A percentile compares a stretch with the other conserved stretches of the same genome.
These are phyloP conservation scores for Kazachstania sp. DNA, from an alignment of 1,139 yeast genomes.

Conservation along the genomic window DNA sequence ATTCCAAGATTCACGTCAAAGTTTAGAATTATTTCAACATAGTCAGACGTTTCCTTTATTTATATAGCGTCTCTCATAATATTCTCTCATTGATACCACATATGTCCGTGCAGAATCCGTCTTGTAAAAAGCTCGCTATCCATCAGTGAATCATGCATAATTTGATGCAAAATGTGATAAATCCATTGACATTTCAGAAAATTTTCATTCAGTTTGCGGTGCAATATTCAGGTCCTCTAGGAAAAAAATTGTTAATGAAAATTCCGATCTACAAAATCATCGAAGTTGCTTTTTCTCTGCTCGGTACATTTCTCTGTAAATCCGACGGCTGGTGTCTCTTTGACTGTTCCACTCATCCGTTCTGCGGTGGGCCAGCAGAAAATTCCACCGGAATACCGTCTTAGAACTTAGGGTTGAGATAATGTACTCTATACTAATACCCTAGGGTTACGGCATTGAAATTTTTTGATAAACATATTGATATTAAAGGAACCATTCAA, in stretches of 20 bases:
- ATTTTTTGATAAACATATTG: not conserved
- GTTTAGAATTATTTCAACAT: too few species aligned
- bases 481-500: too few species aligned
- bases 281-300: not conserved
- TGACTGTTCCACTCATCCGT: too few species aligned
- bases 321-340: too few species aligned
- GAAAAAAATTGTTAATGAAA: not conserved
- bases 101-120: too few species aligned
- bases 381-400: not conserved
- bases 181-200: not conserved
- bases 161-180: not conserved
- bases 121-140: too few species aligned
- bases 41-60: too few species aligned
- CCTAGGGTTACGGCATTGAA: not conserved
- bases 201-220: not conserved
- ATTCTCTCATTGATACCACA: too few species aligned
- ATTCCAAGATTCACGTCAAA: too few species aligned
- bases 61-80: too few species aligned
- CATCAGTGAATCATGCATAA: too few species aligned
- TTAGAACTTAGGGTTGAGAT: not conserved
- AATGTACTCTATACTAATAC: not conserved
- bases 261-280: not conserved
- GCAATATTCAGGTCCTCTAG: not conserved
- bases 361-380: too few species aligned
- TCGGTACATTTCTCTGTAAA: not conserved